Conservation (phyloP, 306 rosid genomes). For the Pyrus pyrifolia region DNA sequence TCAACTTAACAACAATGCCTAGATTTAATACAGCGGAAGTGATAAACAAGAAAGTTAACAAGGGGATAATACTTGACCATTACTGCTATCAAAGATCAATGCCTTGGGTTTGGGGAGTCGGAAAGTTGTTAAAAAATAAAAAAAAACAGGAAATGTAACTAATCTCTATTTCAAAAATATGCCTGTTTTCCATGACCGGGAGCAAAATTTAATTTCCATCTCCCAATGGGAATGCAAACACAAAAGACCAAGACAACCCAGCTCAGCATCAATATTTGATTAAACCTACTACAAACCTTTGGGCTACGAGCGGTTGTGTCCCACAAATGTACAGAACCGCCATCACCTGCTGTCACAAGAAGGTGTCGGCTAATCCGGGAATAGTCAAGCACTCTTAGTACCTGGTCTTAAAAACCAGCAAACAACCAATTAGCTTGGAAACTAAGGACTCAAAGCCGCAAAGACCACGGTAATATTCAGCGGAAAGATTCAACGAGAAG, state of each 20-base stretch:
- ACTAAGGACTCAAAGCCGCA: constrained; percentile 23
- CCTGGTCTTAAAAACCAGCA: constrained; percentile 88
- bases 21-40: neutral
- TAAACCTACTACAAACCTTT: constrained; percentile 47
- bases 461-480: neutral
- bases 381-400: constrained; percentile 94
- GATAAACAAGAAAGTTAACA: neutral
- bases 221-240: neutral
- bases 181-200: neutral
- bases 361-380: constrained; percentile 92
- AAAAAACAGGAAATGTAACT: neutral
- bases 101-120: neutral
- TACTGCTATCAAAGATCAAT: neutral
- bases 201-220: neutral
- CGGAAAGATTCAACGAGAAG: constrained; percentile 18
- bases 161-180: neutral
- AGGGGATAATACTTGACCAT: neutral
- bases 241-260: neutral
- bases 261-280: neutral
- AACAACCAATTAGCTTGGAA: constrained; percentile 38
- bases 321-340: constrained; percentile 94
- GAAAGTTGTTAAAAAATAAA: neutral
- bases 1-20: neutral
- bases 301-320: constrained; percentile 94
- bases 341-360: constrained; percentile 94